Conservation (phyloP, 106 monocot species). For the Cymbidium sinense region DNA sequence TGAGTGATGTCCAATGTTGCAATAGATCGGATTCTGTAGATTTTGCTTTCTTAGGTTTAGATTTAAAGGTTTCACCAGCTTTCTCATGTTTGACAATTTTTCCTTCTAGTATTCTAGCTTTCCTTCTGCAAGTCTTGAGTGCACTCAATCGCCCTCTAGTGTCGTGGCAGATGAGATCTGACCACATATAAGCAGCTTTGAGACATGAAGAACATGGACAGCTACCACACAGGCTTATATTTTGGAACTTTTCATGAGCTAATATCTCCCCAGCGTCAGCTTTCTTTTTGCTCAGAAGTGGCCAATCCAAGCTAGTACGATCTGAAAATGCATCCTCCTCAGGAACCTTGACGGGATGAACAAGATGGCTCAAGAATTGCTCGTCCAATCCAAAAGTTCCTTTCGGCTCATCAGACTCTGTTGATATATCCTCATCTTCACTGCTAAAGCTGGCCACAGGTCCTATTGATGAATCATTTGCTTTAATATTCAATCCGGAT, state of each 20-base stretch:
- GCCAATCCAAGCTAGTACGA: background rate
- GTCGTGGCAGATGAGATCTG: slow-evolving; percentile 4
- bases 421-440: slow-evolving; percentile 6
- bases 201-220: slow-evolving; percentile 3
- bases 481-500: slow-evolving; percentile 1
- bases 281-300: background rate
- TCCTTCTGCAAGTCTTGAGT: slow-evolving; percentile 3
- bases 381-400: background rate
- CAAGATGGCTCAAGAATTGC: background rate
- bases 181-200: slow-evolving; percentile 11
- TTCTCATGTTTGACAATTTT: slow-evolving; percentile 1
- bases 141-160: slow-evolving; percentile 10
- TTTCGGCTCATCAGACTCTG: slow-evolving; percentile 6
- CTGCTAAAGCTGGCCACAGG: background rate
- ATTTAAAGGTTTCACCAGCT: slow-evolving; percentile 3
- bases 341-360: background rate
- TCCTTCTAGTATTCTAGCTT: slow-evolving; percentile 3
- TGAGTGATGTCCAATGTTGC: slow-evolving; percentile 9
- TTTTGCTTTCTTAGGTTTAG: background rate
- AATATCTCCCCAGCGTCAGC: background rate
- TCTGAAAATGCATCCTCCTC: background rate
- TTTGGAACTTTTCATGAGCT: background rate
- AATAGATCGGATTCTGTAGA: slow-evolving; percentile 4
- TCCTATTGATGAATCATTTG: background rate
- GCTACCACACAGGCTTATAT: slow-evolving; percentile 1